Evolutionary conservation across 257 asterid species (phyloP).

Genomic region (Solanum chmielewskii): DNA sequence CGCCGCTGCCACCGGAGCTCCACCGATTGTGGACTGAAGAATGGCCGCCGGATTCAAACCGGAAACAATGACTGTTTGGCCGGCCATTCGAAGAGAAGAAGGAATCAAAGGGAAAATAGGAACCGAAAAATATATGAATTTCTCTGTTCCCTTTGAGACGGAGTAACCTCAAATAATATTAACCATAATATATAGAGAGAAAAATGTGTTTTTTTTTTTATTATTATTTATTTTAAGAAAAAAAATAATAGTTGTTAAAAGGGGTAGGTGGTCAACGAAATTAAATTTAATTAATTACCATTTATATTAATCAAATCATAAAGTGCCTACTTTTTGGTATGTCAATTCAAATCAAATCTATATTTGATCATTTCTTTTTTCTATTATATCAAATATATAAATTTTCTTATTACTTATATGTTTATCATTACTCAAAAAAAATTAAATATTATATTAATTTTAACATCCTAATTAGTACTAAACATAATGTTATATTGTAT

Average conservation of each 20-base stretch:
- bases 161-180: background rate
- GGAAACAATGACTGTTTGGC: conserved; percentile 1
- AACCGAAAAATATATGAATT: background rate
- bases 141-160: background rate
- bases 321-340: background rate
- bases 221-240: background rate
- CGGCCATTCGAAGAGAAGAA: background rate
- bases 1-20: background rate
- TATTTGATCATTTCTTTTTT: background rate
- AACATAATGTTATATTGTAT: background rate
- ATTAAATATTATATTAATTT: too few species aligned
- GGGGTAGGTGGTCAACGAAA: background rate
- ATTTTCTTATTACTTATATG: background rate
- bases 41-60: conserved; percentile 3
- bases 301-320: background rate
- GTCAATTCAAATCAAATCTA: background rate
- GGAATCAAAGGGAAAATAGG: background rate
- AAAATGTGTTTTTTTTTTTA: background rate
- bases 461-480: too few species aligned
- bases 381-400: too few species aligned
- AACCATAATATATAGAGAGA: background rate
- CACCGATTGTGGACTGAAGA: conserved; percentile 1
- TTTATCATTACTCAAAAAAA: too few species aligned
- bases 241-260: background rate
- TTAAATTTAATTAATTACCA: background rate